Evolutionary conservation across 1,139 yeast genomes (phyloP).

Genomic region (Hemisphaericaspora lyxosophila): DNA sequence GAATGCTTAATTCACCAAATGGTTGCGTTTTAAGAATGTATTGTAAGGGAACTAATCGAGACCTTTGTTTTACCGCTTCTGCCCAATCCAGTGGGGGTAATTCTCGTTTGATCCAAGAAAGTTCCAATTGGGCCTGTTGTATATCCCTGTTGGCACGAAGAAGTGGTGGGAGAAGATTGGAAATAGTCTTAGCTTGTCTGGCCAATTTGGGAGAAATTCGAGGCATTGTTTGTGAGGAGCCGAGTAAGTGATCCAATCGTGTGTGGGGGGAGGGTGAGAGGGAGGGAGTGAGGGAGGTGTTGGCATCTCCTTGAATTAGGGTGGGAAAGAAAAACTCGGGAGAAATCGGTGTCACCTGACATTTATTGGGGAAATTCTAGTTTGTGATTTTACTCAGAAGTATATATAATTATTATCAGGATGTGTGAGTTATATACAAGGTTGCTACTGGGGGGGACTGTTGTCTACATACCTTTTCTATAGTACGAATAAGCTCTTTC

Average conservation of each 20-base stretch:
- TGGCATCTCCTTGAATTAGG: no score
- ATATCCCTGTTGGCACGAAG: constrained; percentile 31
- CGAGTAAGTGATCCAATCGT: not conserved
- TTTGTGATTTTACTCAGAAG: no score
- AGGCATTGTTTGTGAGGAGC: constrained; percentile 24
- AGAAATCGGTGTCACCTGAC: no score
- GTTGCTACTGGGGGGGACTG: not conserved
- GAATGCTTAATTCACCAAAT: constrained; percentile 66
- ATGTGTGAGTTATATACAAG: no score
- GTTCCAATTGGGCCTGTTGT: constrained; percentile 34
- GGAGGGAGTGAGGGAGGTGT: no score
- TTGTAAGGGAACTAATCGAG: constrained; percentile 66
- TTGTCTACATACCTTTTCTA: constrained; percentile 62
- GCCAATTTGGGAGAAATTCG: constrained; percentile 31
- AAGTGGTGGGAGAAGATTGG: constrained; percentile 34
- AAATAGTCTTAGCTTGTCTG: constrained; percentile 25
- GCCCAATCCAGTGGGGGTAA: constrained; percentile 37
- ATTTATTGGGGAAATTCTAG: no score
- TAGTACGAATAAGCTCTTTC: constrained; percentile 95
- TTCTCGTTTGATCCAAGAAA: constrained; percentile 43
- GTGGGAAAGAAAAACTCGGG: no score
- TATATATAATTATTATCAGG: no score
- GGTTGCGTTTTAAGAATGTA: constrained; percentile 86
- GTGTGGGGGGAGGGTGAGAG: no score
- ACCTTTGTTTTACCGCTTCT: constrained; percentile 38